Percentiles rank a stretch among this genome's conserved stretches.
phyloP scores from a whole-genome alignment of 345 rosid genomes.

The Euphorbia lathyris region DNA sequence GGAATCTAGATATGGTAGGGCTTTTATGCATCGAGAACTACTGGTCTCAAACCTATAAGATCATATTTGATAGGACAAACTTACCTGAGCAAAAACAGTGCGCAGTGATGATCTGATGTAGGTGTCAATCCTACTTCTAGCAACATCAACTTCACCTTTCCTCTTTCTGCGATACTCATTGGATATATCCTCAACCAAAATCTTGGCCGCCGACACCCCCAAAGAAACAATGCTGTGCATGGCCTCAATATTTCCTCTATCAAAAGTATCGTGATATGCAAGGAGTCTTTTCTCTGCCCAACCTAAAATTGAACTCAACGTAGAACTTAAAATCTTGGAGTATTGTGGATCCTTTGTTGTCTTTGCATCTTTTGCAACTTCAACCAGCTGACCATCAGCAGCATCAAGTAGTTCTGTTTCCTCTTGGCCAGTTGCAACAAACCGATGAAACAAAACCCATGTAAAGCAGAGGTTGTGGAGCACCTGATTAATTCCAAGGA shows the following conservation, averaged over 20 bases:
- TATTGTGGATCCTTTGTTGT: slow-evolving; percentile 82
- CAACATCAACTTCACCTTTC: slow-evolving; percentile 81
- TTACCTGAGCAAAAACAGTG: slow-evolving; percentile 98
- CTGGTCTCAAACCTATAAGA: background rate
- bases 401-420: slow-evolving; percentile 77
- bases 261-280: slow-evolving; percentile 93
- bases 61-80: slow-evolving; percentile 23
- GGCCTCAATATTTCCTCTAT: slow-evolving; percentile 55
- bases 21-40: background rate
- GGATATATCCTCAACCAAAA: slow-evolving; percentile 92
- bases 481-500: slow-evolving; percentile 83
- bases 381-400: slow-evolving; percentile 69
- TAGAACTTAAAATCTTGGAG: slow-evolving; percentile 75
- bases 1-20: background rate
- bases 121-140: slow-evolving; percentile 78
- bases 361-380: slow-evolving; percentile 96
- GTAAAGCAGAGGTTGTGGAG: slow-evolving; percentile 85
- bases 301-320: slow-evolving; percentile 76
- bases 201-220: slow-evolving; percentile 84
- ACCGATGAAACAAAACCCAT: slow-evolving; percentile 87
- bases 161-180: slow-evolving; percentile 87
- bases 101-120: slow-evolving; percentile 96
- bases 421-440: slow-evolving; percentile 74
- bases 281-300: slow-evolving; percentile 99
- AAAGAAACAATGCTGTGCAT: slow-evolving; percentile 87